phyloP scores from a whole-genome alignment of 805 yeast species.

The Debaryomyces prosopidis region DNA sequence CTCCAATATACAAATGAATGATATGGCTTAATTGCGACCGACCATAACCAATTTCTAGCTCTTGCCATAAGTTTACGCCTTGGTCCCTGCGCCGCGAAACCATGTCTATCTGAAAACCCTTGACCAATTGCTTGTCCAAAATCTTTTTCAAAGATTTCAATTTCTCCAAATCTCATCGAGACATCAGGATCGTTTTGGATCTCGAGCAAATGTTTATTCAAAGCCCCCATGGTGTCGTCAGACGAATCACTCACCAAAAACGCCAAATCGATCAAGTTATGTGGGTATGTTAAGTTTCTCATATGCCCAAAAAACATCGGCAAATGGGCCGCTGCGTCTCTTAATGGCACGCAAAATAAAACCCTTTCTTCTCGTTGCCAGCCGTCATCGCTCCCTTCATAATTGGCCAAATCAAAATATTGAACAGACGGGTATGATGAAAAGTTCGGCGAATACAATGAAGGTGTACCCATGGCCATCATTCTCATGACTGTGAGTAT shows the following conservation, averaged over 20 bases:
- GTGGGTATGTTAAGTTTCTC: conserved; percentile 82
- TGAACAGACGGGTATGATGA: conserved; percentile 43
- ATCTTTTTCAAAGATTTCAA: conserved; percentile 87
- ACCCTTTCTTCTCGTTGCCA: conserved; percentile 81
- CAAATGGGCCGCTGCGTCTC: conserved; percentile 89
- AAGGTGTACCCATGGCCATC: background rate
- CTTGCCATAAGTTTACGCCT: conserved; percentile 93
- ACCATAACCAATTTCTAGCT: conserved; percentile 91
- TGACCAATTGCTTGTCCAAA: conserved; percentile 94
- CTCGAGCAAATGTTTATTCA: conserved; percentile 55
- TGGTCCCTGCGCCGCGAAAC: conserved; percentile 94
- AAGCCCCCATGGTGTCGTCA: conserved; percentile 78
- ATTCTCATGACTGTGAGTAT: conserved; percentile 13
- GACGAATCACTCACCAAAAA: conserved; percentile 88
- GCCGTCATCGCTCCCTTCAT: conserved; percentile 67
- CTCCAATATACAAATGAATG: conserved; percentile 98
- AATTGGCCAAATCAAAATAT: conserved; percentile 71
- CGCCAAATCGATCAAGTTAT: conserved; percentile 75
- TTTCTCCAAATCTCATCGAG: conserved; percentile 71
- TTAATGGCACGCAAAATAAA: conserved; percentile 81
- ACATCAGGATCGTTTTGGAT: conserved; percentile 68
- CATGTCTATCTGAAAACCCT: conserved; percentile 90
- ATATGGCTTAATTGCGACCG: conserved; percentile 85
- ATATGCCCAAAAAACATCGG: conserved; percentile 87
- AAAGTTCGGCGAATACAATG: conserved; percentile 35